phyloP scores from a whole-genome alignment of 2,329 filamentous ascomycete species.

The Daldinia sp. region DNA sequence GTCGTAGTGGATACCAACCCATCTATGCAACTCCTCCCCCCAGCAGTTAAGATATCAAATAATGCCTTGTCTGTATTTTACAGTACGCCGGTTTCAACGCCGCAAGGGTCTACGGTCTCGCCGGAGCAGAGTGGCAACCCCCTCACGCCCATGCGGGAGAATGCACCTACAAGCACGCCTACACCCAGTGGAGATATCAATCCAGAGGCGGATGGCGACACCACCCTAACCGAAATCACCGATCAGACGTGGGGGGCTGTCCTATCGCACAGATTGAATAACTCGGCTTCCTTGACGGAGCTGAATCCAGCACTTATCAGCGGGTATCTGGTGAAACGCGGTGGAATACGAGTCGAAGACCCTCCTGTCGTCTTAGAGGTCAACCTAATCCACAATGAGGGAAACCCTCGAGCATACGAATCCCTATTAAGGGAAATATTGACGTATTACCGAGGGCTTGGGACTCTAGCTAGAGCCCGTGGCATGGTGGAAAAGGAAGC shows the following conservation, averaged over 20 bases:
- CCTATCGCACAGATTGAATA: slow-evolving; percentile 71
- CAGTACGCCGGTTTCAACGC: slow-evolving; percentile 74
- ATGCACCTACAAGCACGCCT: slow-evolving; percentile 50
- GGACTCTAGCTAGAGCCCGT: slow-evolving; percentile 72
- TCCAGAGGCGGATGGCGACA: slow-evolving; percentile 67
- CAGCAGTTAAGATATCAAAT: slow-evolving; percentile 58
- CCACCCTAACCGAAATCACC: slow-evolving; percentile 73
- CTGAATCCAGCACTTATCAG: slow-evolving; percentile 66
- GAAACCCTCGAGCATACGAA: slow-evolving; percentile 65
- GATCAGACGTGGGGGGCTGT: slow-evolving; percentile 82
- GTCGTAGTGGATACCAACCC: slow-evolving; percentile 72
- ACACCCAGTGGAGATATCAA: slow-evolving; percentile 55
- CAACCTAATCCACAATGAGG: slow-evolving; percentile 67
- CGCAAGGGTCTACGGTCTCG: slow-evolving; percentile 65
- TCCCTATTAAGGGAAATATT: slow-evolving; percentile 74
- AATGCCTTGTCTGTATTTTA: slow-evolving; percentile 57
- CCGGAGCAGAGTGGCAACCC: slow-evolving; percentile 66
- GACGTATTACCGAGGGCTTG: slow-evolving; percentile 72
- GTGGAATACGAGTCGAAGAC: slow-evolving; percentile 64
- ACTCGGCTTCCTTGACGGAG: slow-evolving; percentile 63
- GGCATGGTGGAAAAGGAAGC: slow-evolving; percentile 66
- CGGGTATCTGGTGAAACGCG: slow-evolving; percentile 72
- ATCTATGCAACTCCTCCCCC: slow-evolving; percentile 68
- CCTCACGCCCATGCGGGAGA: slow-evolving; percentile 56
- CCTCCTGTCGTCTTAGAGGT: slow-evolving; percentile 69